Percentiles rank a stretch among this genome's conserved stretches.
phyloP scores from a whole-genome alignment of 2,329 filamentous ascomycete genomes.

The Aspergillus persii region DNA sequence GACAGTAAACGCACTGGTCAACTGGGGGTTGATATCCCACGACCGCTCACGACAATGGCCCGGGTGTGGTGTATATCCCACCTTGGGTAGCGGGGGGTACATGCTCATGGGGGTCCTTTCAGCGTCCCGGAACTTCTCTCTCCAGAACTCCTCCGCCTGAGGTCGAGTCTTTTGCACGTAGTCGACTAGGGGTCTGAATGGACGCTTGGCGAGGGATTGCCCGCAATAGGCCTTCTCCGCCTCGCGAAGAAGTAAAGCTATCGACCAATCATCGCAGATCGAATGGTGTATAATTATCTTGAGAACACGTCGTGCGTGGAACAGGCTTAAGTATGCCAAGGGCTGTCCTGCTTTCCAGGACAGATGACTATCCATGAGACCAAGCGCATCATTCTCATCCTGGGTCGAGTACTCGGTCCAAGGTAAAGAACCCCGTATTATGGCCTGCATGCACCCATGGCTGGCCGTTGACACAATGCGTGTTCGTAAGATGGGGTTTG shows the following conservation, averaged over 20 bases:
- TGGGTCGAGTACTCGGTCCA: conserved; percentile 6
- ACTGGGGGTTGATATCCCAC: background rate
- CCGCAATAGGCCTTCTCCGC: conserved; percentile 12
- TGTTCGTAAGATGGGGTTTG: conserved; percentile 15
- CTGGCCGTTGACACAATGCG: conserved; percentile 10
- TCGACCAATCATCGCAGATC: conserved; percentile 21
- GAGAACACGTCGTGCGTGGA: conserved; percentile 1
- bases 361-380: background rate
- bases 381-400: background rate
- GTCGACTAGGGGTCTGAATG: conserved; percentile 16
- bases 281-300: conserved; percentile 15
- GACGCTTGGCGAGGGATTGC: background rate
- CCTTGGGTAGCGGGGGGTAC: conserved; percentile 1
- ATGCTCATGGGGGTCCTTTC: background rate
- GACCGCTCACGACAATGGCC: background rate
- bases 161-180: conserved; percentile 5
- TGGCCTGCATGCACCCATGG: conserved; percentile 12
- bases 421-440: conserved; percentile 6
- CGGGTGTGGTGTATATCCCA: conserved; percentile 7
- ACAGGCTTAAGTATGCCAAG: conserved; percentile 4
- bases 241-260: conserved; percentile 14
- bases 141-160: conserved; percentile 4
- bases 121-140: too few species aligned
- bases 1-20: background rate
- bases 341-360: conserved; percentile 6